Evolutionary conservation across 2,329 filamentous ascomycete species (phyloP).

Genomic region (Leptographium procerum): DNA sequence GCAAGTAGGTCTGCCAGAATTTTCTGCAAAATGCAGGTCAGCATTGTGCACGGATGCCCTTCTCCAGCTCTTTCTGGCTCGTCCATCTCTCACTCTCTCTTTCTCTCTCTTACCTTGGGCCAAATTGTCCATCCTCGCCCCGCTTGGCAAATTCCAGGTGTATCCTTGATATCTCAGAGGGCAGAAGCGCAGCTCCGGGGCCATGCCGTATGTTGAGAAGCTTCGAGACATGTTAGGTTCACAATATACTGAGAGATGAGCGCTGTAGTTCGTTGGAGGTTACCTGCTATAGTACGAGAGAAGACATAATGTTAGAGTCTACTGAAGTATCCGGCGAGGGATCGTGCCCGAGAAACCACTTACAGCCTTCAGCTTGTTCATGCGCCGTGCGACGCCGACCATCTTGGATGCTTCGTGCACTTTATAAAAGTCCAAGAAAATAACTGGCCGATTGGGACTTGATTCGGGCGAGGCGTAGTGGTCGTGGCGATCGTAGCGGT

Average conservation of each 20-base stretch:
- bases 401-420: constrained; percentile 16
- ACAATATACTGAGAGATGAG: constrained; percentile 1
- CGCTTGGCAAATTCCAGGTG: constrained; percentile 59
- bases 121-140: constrained; percentile 56
- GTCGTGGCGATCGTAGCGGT: neutral
- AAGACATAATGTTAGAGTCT: neutral
- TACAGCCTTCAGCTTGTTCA: constrained; percentile 64
- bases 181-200: constrained; percentile 71
- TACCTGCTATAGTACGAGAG: constrained; percentile 29
- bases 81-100: constrained; percentile 22
- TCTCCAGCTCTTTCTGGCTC: neutral
- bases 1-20: constrained; percentile 78
- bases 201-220: constrained; percentile 67
- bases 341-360: constrained; percentile 21
- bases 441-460: neutral
- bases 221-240: constrained; percentile 27
- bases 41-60: neutral
- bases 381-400: constrained; percentile 48
- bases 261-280: no score
- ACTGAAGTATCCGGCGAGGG: neutral
- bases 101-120: constrained; percentile 47
- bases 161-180: constrained; percentile 62
- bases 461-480: neutral
- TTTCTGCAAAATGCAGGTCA: constrained; percentile 41
- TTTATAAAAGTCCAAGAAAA: neutral